Percentiles rank a stretch among this genome's conserved stretches.
Evolutionary conservation across 768 basidiomycete genomes (phyloP).

Genomic region (Leccinum subgranulosum): DNA sequence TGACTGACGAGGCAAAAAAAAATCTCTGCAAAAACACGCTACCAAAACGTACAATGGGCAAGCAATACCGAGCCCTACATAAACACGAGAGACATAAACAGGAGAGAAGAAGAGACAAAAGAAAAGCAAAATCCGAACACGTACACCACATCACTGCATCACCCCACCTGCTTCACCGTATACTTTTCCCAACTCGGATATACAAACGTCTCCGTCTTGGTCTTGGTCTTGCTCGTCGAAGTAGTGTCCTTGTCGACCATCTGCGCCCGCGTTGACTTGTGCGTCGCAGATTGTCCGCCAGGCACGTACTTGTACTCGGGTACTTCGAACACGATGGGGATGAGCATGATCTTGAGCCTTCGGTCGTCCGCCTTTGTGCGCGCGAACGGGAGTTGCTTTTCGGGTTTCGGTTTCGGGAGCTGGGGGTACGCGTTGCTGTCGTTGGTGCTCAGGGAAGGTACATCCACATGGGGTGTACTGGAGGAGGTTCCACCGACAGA

Average conservation of each 20-base stretch:
- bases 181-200: conserved; percentile 71
- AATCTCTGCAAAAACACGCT: not conserved
- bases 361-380: conserved; percentile 49
- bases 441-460: conserved; percentile 22
- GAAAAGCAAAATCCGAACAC: not conserved
- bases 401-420: conserved; percentile 38
- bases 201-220: conserved; percentile 43
- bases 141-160: not conserved
- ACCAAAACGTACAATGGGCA: conserved; percentile 2
- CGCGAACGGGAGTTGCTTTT: conserved; percentile 52
- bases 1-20: not conserved
- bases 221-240: conserved; percentile 27
- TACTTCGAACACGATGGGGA: conserved; percentile 43
- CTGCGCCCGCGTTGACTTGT: conserved; percentile 29
- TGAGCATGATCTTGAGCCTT: conserved; percentile 49
- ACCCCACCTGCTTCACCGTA: conserved; percentile 40
- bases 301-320: conserved; percentile 18
- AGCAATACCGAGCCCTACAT: not conserved
- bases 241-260: not conserved
- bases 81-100: not conserved
- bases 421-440: conserved; percentile 24
- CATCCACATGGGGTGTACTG: not conserved
- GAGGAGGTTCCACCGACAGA: conserved; percentile 21
- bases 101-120: no score
- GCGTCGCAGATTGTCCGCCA: conserved; percentile 19